phyloP scores from a whole-genome alignment of 1,284 basidiomycete genomes.

The Trametes hirsuta region DNA sequence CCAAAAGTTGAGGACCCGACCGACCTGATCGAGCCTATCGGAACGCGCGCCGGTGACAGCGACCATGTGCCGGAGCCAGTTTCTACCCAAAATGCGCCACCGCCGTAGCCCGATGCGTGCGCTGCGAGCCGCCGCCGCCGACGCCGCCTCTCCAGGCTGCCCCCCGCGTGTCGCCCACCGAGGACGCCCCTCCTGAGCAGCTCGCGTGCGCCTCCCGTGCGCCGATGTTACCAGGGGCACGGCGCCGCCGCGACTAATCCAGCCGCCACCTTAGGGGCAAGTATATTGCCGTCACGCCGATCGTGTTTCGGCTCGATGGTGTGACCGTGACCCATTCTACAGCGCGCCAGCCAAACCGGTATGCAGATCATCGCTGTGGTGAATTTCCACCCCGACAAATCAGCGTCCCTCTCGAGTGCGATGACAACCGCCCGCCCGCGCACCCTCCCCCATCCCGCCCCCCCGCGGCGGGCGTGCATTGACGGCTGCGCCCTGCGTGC shows the following conservation, averaged over 20 bases:
- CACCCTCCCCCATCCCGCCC: not conserved
- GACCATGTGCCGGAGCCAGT: constrained; percentile 21
- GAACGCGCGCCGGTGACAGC: constrained; percentile 20
- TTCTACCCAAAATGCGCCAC: constrained; percentile 23
- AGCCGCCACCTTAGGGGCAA: constrained; percentile 1
- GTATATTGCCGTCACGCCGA: constrained; percentile 26
- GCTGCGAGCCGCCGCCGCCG: not conserved
- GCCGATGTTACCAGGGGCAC: constrained; percentile 25
- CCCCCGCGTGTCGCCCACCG: not conserved
- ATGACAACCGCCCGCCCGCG: not conserved
- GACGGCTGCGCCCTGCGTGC: not conserved
- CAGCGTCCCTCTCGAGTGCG: constrained; percentile 13
- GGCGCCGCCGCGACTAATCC: constrained; percentile 18
- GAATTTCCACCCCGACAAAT: constrained; percentile 27
- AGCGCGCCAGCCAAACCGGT: constrained; percentile 13
- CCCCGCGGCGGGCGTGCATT: not conserved
- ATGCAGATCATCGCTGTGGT: constrained; percentile 21
- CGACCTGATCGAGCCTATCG: constrained; percentile 29
- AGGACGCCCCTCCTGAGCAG: not conserved
- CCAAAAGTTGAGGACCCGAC: constrained; percentile 28
- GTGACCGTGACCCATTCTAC: constrained; percentile 30
- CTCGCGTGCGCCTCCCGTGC: constrained; percentile 6
- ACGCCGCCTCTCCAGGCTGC: not conserved
- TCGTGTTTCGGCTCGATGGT: constrained; percentile 31
- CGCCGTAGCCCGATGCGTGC: constrained; percentile 5